phyloP scores from a whole-genome alignment of 2,329 filamentous ascomycete species.

The Colletotrichum sp. region DNA sequence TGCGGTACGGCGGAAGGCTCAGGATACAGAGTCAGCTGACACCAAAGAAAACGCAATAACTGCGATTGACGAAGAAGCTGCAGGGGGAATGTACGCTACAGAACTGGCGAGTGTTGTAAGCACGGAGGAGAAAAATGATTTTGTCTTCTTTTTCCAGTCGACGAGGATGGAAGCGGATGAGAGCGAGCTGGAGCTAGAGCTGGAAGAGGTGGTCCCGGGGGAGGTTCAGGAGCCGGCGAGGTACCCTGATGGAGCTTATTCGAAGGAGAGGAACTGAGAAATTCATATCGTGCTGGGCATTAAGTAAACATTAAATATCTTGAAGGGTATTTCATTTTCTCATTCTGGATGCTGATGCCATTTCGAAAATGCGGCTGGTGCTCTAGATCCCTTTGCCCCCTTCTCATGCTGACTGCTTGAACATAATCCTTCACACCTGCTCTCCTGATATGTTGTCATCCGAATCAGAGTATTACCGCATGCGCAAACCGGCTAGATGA shows the following conservation, averaged over 20 bases:
- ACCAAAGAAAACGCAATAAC: not conserved
- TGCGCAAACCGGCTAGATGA: not conserved
- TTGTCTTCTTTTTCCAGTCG: not conserved
- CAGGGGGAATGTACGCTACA: rapidly evolving
- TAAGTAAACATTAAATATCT: not conserved
- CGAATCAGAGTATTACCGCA: not conserved
- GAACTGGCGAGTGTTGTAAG: not conserved
- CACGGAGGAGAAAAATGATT: not conserved
- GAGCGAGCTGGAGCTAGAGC: conserved; percentile 31
- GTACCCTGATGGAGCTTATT: not conserved
- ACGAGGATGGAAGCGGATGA: conserved; percentile 18
- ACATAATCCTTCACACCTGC: not conserved
- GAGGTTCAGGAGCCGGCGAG: not conserved
- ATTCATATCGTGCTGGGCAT: not conserved
- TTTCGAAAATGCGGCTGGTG: not conserved
- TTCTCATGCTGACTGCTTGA: not conserved
- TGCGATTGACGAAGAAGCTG: not conserved
- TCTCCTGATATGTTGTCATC: not conserved
- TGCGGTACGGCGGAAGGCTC: not conserved
- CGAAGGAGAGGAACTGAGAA: not conserved
- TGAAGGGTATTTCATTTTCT: not conserved
- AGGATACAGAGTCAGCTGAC: not conserved
- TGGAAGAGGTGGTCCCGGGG: not conserved
- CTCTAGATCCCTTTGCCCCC: not conserved
- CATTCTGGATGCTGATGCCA: not conserved